These are phyloP conservation scores for Lactarius hatsudake DNA, from an alignment of 768 basidiomycete species.

Conservation along the genomic window DNA sequence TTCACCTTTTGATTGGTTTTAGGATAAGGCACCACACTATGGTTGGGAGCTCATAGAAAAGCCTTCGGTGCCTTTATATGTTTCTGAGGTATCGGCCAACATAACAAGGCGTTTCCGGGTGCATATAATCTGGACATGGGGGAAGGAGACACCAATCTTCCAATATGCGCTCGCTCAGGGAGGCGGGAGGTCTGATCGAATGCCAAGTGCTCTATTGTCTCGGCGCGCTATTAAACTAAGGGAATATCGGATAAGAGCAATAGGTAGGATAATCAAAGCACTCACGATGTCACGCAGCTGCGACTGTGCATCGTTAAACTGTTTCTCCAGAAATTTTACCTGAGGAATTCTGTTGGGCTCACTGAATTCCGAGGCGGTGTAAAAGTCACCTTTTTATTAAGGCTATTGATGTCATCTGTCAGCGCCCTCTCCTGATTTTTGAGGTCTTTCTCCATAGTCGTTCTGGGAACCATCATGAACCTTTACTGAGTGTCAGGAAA, in stretches of 20 bases:
- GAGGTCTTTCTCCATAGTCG: conserved; percentile 73
- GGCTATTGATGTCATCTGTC: conserved; percentile 73
- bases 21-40: conserved; percentile 47
- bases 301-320: conserved; percentile 84
- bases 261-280: not conserved
- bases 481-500: conserved; percentile 40
- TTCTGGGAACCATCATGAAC: conserved; percentile 83
- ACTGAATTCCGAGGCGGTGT: conserved; percentile 2
- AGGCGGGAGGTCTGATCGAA: not conserved
- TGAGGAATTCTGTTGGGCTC: conserved; percentile 32
- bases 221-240: conserved; percentile 54
- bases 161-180: conserved; percentile 1
- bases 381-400: conserved; percentile 76
- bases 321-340: conserved; percentile 92
- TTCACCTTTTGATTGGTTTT: conserved; percentile 58
- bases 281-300: conserved; percentile 81
- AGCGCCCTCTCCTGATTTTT: conserved; percentile 78
- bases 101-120: not conserved
- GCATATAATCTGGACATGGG: not conserved
- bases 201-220: conserved; percentile 27
- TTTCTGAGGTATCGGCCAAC: not conserved
- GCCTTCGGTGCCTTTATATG: not conserved
- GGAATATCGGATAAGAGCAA: not conserved
- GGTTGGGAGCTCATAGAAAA: not conserved
- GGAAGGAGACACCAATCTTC: not conserved